Evolutionary conservation across 164 flowering plant genomes (phyloP), one percentile per base, ranked within the genome.

Genomic region (Echeveria elegans): DNA sequence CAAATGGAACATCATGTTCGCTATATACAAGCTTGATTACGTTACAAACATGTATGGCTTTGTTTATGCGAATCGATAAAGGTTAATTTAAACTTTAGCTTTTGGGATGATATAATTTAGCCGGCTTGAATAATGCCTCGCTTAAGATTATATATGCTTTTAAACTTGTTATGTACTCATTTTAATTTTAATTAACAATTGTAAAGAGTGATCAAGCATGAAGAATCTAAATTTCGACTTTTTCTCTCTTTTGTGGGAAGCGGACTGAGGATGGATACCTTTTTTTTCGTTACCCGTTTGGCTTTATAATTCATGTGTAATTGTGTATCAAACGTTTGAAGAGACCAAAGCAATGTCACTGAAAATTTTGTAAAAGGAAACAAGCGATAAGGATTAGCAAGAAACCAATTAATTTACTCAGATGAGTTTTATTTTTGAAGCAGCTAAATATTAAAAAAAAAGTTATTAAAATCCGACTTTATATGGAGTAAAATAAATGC

Each of bases 1-100:
- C 59, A 53, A 53, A 53, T 53, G 59, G 15, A 53, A 53, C 59
- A 53, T 53, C 30, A 53, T 21, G 59, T 53, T 53, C 29, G 11
- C 29, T 53, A 53, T 0, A 8, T 53, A 53, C 59, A 53, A 53
- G 8, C n/a, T 19, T 48, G 23, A n/a, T n/a, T n/a, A n/a, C n/a
- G n/a, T 19, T 5, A 48, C 23, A 19, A 19, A n/a, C 6, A 19
- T n/a, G n/a, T n/a, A n/a, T 48, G 21, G 7, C 8, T 48, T 19
- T 48, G 4, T 48, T 48, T 19, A 48, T 19, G 23, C 23, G 7
- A 19, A 48, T 48, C 53, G 53, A 19, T 48, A 48, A 48, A 48
- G 53, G 23, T 48, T 48, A 48, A 48, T 18, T 48, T 18, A 18
- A 48, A 19, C 53, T 0, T 48, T 48, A 18, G 6, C 53, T 48